A percentile compares a stretch with the other conserved stretches of the same genome.
Conservation (phyloP, 768 basidiomycete species). For the Cubamyces lactineus region DNA sequence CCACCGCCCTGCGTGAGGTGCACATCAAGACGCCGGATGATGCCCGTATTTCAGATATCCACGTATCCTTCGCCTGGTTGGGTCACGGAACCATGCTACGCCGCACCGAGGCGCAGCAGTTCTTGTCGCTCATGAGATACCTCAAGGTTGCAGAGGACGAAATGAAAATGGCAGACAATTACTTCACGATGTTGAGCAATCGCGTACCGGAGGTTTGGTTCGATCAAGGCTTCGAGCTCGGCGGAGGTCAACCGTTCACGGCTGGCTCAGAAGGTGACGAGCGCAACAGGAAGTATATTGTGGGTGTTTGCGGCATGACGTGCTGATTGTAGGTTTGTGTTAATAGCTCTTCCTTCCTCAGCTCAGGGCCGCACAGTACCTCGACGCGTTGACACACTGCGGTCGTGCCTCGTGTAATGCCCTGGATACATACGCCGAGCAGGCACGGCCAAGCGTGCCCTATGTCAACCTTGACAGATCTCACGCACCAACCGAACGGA, state of each 20-base stretch:
- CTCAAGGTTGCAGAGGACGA: constrained; percentile 53
- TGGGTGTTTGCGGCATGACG: constrained; percentile 37
- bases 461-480: constrained; percentile 21
- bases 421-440: constrained; percentile 8
- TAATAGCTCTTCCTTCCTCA: constrained; percentile 28
- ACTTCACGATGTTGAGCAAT: constrained; percentile 63
- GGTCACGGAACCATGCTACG: constrained; percentile 63
- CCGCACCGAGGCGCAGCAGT: constrained; percentile 46
- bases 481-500: constrained; percentile 4
- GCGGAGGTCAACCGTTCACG: constrained; percentile 64
- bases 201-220: constrained; percentile 63
- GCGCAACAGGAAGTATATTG: constrained; percentile 61
- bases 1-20: constrained; percentile 52
- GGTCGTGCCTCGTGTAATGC: constrained; percentile 24
- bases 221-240: constrained; percentile 62
- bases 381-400: constrained; percentile 29
- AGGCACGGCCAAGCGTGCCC: constrained; percentile 17
- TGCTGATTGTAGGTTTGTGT: not conserved
- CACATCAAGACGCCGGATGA: constrained; percentile 29
- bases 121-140: constrained; percentile 49
- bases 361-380: constrained; percentile 48
- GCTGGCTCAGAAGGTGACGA: constrained; percentile 59
- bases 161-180: constrained; percentile 71
- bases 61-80: constrained; percentile 67
- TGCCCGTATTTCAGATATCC: constrained; percentile 37